These are phyloP conservation scores for Takakia lepidozioides DNA, from an alignment of 225 moss, liverwort and hornwort genomes.

Conservation along the genomic window DNA sequence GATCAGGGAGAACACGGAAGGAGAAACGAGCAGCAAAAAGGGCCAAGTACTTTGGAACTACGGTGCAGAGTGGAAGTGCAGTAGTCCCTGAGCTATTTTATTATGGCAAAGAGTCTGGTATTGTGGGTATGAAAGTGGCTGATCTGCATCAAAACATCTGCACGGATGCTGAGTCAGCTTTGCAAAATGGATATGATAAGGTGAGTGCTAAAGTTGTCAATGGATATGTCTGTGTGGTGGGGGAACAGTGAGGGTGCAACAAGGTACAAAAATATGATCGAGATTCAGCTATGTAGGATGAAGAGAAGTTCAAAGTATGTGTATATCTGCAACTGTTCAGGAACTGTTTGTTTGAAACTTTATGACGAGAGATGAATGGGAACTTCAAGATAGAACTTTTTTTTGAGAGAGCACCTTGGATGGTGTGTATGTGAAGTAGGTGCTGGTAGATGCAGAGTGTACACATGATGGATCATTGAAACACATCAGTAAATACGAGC, in stretches of 20 bases:
- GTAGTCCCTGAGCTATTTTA: conserved; percentile 64
- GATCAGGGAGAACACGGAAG: conserved; percentile 54
- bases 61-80: conserved; percentile 45
- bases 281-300: too few species aligned
- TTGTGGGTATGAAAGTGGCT: conserved; percentile 79
- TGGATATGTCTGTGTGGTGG: not conserved
- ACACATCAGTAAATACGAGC: conserved; percentile 83
- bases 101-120: conserved; percentile 82
- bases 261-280: not conserved
- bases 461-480: conserved; percentile 98
- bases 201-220: conserved; percentile 15
- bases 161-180: conserved; percentile 20
- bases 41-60: conserved; percentile 61
- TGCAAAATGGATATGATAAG: conserved; percentile 62
- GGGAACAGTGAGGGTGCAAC: not conserved
- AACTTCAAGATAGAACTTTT: too few species aligned
- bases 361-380: too few species aligned
- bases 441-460: conserved; percentile 96
- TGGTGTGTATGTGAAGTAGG: conserved; percentile 43
- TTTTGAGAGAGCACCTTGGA: too few species aligned
- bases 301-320: too few species aligned
- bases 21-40: conserved; percentile 73
- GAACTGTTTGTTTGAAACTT: not conserved
- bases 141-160: conserved; percentile 42
- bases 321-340: too few species aligned